A percentile compares a stretch with the other conserved stretches of the same genome.
These are phyloP conservation scores for Hortiboletus campestris DNA, from an alignment of 768 basidiomycete species.

Conservation along the genomic window DNA sequence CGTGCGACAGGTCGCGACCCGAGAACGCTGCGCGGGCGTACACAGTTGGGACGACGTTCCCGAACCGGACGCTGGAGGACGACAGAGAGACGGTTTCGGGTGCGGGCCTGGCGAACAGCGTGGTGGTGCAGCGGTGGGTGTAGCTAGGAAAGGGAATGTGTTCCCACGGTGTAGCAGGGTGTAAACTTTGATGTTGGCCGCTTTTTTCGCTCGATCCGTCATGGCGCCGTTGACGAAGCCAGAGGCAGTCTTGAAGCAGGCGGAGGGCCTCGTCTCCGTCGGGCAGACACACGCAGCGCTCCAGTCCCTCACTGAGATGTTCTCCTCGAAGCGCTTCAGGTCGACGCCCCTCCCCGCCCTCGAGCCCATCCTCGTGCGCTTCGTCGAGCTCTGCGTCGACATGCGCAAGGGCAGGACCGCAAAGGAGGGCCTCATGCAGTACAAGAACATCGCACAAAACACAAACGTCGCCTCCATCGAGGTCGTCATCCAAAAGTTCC, in stretches of 20 bases:
- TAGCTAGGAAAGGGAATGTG: slow-evolving; percentile 26
- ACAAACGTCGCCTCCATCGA: slow-evolving; percentile 90
- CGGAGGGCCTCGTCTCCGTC: slow-evolving; percentile 91
- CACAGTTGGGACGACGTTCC: slow-evolving; percentile 87
- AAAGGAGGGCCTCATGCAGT: slow-evolving; percentile 94
- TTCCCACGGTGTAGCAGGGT: slow-evolving; percentile 9
- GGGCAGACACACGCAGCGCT: slow-evolving; percentile 88
- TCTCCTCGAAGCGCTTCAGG: slow-evolving; percentile 90
- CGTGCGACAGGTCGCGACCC: slow-evolving; percentile 57
- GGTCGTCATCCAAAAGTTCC: slow-evolving; percentile 81
- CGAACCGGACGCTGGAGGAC: slow-evolving; percentile 69
- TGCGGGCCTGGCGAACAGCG: slow-evolving; percentile 75
- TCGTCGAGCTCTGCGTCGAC: slow-evolving; percentile 94
- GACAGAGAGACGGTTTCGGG: slow-evolving; percentile 62
- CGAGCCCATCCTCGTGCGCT: slow-evolving; percentile 94
- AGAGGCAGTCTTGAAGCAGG: slow-evolving; percentile 84
- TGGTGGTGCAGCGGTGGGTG: slow-evolving; percentile 80
- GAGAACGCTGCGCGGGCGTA: slow-evolving; percentile 63
- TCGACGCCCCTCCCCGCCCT: slow-evolving; percentile 70
- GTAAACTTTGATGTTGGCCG: slow-evolving; percentile 21
- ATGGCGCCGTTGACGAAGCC: no score
- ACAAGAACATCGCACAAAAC: slow-evolving; percentile 97
- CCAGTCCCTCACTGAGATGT: slow-evolving; percentile 89
- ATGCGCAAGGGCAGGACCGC: slow-evolving; percentile 70
- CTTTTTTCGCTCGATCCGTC: no score